These are phyloP conservation scores for Kuraishia ogatae DNA, from an alignment of 805 yeast genomes.

Conservation along the genomic window DNA sequence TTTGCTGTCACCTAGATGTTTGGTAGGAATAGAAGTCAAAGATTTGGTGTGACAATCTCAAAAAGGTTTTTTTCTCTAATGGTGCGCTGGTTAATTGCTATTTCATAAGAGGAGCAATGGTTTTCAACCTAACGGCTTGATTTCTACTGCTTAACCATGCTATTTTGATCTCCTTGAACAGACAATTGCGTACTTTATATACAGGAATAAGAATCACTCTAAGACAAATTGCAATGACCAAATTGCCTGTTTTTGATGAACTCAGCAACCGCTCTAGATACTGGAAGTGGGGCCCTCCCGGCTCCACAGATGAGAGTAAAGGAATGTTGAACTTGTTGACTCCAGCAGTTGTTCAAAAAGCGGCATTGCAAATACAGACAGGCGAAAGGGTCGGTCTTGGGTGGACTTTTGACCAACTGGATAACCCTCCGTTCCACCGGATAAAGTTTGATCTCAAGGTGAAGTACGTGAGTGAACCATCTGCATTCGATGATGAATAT, in stretches of 20 bases:
- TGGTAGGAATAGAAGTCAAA: too few species aligned
- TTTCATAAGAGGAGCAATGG: too few species aligned
- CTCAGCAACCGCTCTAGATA: slow-evolving; percentile 8
- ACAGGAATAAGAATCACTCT: neutral
- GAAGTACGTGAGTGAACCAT: slow-evolving; percentile 4
- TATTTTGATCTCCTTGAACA: too few species aligned
- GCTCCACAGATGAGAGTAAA: slow-evolving; percentile 7
- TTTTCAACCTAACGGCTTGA: neutral
- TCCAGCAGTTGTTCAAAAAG: slow-evolving; percentile 5
- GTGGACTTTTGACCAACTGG: slow-evolving; percentile 8
- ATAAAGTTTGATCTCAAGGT: slow-evolving; percentile 2
- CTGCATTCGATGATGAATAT: slow-evolving; percentile 16
- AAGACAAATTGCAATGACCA: neutral
- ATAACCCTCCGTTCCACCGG: slow-evolving; percentile 8
- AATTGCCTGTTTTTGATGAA: slow-evolving; percentile 7
- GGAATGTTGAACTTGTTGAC: slow-evolving; percentile 9
- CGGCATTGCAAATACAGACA: slow-evolving; percentile 8
- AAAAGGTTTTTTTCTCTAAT: too few species aligned
- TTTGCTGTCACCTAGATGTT: too few species aligned
- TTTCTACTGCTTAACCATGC: too few species aligned
- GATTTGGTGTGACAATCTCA: too few species aligned
- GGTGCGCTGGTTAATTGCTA: too few species aligned
- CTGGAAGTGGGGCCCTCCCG: slow-evolving; percentile 9
- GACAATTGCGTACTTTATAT: neutral
- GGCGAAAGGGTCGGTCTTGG: slow-evolving; percentile 9